Conservation (phyloP, 2,329 filamentous ascomycete species). For the Rhynchosporium secalis region DNA sequence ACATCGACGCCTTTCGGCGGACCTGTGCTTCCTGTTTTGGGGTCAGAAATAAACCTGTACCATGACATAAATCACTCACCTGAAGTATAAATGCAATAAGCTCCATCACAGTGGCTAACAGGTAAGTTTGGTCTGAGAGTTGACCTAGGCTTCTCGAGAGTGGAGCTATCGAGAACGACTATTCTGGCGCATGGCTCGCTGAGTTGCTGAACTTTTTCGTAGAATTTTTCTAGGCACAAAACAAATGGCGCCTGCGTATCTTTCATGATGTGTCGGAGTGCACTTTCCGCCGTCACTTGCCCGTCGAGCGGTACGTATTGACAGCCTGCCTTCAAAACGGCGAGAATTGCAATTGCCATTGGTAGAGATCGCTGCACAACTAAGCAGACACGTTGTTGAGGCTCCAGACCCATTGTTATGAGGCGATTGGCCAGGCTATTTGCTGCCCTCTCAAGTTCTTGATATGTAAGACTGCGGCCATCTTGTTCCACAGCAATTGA, state of each 20-base stretch:
- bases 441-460: slow-evolving; percentile 45
- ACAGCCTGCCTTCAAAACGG: slow-evolving; percentile 55
- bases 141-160: background rate
- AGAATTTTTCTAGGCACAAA: slow-evolving; percentile 47
- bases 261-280: slow-evolving; percentile 50
- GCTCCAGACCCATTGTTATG: slow-evolving; percentile 43
- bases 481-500: slow-evolving; percentile 43
- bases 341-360: slow-evolving; percentile 58
- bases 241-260: slow-evolving; percentile 48
- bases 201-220: slow-evolving; percentile 35
- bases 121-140: slow-evolving; percentile 20
- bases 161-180: slow-evolving; percentile 22
- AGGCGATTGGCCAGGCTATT: slow-evolving; percentile 47
- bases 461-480: slow-evolving; percentile 46
- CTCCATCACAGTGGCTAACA: slow-evolving; percentile 22
- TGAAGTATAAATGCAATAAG: slow-evolving; percentile 34
- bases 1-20: slow-evolving; percentile 80
- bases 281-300: slow-evolving; percentile 50
- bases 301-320: slow-evolving; percentile 63
- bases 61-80: slow-evolving; percentile 46
- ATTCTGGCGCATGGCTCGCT: slow-evolving; percentile 18
- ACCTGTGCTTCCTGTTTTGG: slow-evolving; percentile 58
- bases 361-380: slow-evolving; percentile 56
- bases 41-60: slow-evolving; percentile 34
- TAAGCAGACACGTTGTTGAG: slow-evolving; percentile 52